phyloP scores from a whole-genome alignment of 805 yeast species.

The Candida taoyuanica region DNA sequence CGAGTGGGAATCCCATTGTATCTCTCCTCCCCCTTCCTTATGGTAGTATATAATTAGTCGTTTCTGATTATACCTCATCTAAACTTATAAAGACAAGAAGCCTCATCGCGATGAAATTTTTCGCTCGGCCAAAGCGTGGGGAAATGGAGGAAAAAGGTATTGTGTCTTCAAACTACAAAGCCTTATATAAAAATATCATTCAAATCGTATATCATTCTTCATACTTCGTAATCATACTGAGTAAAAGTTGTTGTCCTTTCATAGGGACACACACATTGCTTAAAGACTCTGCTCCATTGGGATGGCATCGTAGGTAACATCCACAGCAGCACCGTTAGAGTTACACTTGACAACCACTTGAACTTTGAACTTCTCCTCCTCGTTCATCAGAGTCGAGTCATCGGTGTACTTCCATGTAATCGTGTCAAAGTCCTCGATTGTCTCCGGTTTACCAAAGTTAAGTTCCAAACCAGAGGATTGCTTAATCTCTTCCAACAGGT shows the following conservation, averaged over 20 bases:
- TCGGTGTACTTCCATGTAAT: slow-evolving; percentile 64
- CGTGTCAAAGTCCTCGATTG: slow-evolving; percentile 39
- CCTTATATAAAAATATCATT: too few relatives aligned
- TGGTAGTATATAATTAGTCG: neutral
- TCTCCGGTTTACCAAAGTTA: slow-evolving; percentile 48
- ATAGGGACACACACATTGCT: too few relatives aligned
- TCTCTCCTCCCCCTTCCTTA: neutral
- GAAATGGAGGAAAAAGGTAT: too few relatives aligned
- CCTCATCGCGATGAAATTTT: too few relatives aligned
- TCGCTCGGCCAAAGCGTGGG: too few relatives aligned
- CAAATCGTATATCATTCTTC: too few relatives aligned
- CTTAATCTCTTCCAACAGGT: slow-evolving; percentile 61
- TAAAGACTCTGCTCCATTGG: slow-evolving; percentile 12
- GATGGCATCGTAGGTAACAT: slow-evolving; percentile 59
- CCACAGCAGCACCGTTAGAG: slow-evolving; percentile 61
- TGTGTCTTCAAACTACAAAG: too few relatives aligned
- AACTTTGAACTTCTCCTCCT: slow-evolving; percentile 57
- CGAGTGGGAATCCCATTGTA: slow-evolving; percentile 7
- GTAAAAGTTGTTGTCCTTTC: too few relatives aligned
- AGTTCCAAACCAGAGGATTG: slow-evolving; percentile 52
- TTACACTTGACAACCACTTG: slow-evolving; percentile 61
- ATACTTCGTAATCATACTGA: too few relatives aligned
- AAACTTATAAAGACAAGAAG: too few relatives aligned
- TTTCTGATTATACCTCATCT: too few relatives aligned
- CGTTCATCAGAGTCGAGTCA: slow-evolving; percentile 37